Percentiles rank a stretch among this genome's conserved stretches.
Evolutionary conservation across 495 filamentous ascomycete genomes (phyloP).

Genomic region (Daldinia vernicosa): DNA sequence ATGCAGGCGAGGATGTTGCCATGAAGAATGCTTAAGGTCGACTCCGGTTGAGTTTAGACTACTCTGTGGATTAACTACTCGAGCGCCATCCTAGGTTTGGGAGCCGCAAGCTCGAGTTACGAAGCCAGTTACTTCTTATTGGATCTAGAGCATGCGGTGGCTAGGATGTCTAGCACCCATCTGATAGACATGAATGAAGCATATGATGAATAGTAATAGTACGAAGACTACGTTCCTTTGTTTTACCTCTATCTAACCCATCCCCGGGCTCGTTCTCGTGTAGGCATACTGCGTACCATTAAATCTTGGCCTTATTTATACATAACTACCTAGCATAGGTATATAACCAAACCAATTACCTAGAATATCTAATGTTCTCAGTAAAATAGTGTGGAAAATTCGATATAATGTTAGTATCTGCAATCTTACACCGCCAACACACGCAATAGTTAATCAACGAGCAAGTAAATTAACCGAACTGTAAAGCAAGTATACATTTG

Average conservation of each 20-base stretch:
- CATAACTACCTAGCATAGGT: not conserved
- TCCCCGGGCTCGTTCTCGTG: not conserved
- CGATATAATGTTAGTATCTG: not conserved
- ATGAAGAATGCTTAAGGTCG: constrained; percentile 47
- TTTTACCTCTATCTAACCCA: not conserved
- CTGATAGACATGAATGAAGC: constrained; percentile 27
- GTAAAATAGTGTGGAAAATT: too few relatives aligned
- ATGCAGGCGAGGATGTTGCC: constrained; percentile 38
- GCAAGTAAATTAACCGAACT: not conserved
- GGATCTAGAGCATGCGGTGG: constrained; percentile 12
- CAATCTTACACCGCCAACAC: not conserved
- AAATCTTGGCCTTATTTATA: not conserved
- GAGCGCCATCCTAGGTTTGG: not conserved
- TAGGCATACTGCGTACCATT: not conserved
- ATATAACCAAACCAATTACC: too few relatives aligned
- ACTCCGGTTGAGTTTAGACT: not conserved
- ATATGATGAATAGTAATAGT: constrained; percentile 18
- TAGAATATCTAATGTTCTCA: too few relatives aligned
- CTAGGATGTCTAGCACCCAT: not conserved
- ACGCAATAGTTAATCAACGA: too few relatives aligned
- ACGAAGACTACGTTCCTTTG: not conserved
- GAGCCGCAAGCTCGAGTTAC: not conserved
- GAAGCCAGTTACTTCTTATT: not conserved
- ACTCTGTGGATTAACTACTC: not conserved
- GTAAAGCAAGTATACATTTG: not conserved